Evolutionary conservation across 805 yeast genomes (phyloP), one percentile per base, ranked within the genome.

Genomic region (Myxozyma kluyveri): DNA sequence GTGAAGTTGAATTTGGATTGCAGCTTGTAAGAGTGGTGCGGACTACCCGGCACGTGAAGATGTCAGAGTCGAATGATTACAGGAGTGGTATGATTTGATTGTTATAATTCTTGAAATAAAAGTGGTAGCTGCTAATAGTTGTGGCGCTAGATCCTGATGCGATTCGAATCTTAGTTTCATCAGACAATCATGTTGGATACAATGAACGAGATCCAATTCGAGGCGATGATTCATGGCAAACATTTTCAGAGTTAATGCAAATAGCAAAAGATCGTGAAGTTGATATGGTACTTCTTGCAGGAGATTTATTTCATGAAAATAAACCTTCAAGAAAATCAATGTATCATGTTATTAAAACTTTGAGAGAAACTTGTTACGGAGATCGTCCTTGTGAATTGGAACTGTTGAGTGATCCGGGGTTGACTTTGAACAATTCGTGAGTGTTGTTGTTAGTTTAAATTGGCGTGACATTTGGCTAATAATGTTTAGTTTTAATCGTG

Each of bases 161-260:
- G 0, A 79, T 90, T 17, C 72, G 86, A 22, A 78, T 93, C 18
- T 78, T 93, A 29, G 69, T 93, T 29, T 88, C 99, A 2, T 89
- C 98, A 1, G 99, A 93, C 65, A 93, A 93, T 65, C 99, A 93
- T 73, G 96, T 93, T 18, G 99, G 99, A 1, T 90, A 83, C 66
- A 81, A 82, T 53, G 99, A 93, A 65, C 79, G 78, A 35, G 98
- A 93, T 66, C 90, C 96, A 0, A 82, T 91, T 3, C 76, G 95
- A 17, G 96, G 96, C 1, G 85, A 86, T 61, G 99, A 93, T 64
- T 80, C 95, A 0, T 86, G 96, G 86, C 76, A 70, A 51, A 86
- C 96, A 0, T 91, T 93, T 63, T 81, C 86, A 49, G 99, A 93
- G 67, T 81, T 88, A 53, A 78, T 88, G 78, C 68, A 69, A 56